Evolutionary conservation across 257 asterid species (phyloP).

Genomic region (Plantago ovata): DNA sequence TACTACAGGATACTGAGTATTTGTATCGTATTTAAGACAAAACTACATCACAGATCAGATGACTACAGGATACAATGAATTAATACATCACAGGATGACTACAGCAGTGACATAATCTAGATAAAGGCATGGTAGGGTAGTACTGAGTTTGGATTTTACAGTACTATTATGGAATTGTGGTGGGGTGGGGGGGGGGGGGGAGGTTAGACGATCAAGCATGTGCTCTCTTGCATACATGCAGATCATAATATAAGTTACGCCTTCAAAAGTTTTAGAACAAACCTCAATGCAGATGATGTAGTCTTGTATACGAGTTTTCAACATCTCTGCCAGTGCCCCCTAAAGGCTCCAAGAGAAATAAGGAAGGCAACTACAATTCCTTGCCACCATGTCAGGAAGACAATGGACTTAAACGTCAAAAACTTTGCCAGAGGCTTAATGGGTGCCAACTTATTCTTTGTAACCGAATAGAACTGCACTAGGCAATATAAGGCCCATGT

Average conservation of each 20-base stretch:
- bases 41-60: too few species aligned
- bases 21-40: too few species aligned
- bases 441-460: constrained; percentile 79
- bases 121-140: too few species aligned
- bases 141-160: too few species aligned
- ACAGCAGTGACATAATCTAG: too few species aligned
- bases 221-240: not conserved
- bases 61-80: too few species aligned
- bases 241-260: not conserved
- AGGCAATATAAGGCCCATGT: constrained; percentile 98
- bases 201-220: too few species aligned
- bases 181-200: too few species aligned
- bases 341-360: constrained; percentile 81
- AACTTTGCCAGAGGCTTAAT: constrained; percentile 96
- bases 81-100: too few species aligned
- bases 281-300: constrained; percentile 97
- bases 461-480: constrained; percentile 93
- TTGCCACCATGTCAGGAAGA: constrained; percentile 99
- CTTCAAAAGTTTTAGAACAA: constrained; percentile 2
- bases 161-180: too few species aligned
- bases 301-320: constrained; percentile 86
- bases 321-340: constrained; percentile 73
- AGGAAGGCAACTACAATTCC: constrained; percentile 91
- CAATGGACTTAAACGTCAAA: constrained; percentile 89
- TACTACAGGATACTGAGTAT: too few species aligned